Percentiles rank a stretch among this genome's conserved stretches.
Conservation (phyloP, 805 yeast genomes). For the Starmerella asiatica region DNA sequence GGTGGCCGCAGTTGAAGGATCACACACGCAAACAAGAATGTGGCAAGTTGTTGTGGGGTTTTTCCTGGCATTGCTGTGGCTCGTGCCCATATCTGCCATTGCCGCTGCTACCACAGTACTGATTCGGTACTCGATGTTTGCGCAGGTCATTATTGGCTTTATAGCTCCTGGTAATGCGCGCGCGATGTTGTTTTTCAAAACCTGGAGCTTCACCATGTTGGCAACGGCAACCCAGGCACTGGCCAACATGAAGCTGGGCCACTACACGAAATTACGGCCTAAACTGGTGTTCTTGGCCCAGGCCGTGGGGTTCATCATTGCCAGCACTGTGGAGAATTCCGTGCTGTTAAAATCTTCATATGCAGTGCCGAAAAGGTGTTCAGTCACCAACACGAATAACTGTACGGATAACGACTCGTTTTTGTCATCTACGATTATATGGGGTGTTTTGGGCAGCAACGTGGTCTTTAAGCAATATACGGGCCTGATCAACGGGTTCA, state of each 20-base stretch:
- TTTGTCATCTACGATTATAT: constrained; percentile 44
- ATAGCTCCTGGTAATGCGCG: constrained; percentile 48
- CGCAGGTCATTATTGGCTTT: constrained; percentile 54
- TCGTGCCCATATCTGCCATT: constrained; percentile 50
- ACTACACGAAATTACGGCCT: constrained; percentile 53
- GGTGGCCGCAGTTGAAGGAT: constrained; percentile 22
- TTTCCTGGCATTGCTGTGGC: constrained; percentile 40
- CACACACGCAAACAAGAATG: constrained; percentile 31
- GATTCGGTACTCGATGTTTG: constrained; percentile 47
- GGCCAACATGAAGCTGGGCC: constrained; percentile 48
- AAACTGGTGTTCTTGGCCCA: constrained; percentile 44
- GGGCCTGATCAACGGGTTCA: constrained; percentile 44
- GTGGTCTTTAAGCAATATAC: constrained; percentile 45
- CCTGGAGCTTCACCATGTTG: constrained; percentile 43
- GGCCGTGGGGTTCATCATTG: constrained; percentile 34
- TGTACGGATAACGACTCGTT: constrained; percentile 37
- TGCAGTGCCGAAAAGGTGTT: constrained; percentile 33
- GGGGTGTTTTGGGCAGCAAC: constrained; percentile 57
- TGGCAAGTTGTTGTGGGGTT: constrained; percentile 35
- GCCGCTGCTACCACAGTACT: constrained; percentile 48
- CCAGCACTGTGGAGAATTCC: constrained; percentile 33
- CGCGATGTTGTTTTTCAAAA: constrained; percentile 50
- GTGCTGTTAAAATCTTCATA: constrained; percentile 34
- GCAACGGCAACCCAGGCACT: constrained; percentile 42
- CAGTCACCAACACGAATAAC: constrained; percentile 33